Evolutionary conservation across 768 basidiomycete genomes (phyloP).

Genomic region (Trametes cingulata): DNA sequence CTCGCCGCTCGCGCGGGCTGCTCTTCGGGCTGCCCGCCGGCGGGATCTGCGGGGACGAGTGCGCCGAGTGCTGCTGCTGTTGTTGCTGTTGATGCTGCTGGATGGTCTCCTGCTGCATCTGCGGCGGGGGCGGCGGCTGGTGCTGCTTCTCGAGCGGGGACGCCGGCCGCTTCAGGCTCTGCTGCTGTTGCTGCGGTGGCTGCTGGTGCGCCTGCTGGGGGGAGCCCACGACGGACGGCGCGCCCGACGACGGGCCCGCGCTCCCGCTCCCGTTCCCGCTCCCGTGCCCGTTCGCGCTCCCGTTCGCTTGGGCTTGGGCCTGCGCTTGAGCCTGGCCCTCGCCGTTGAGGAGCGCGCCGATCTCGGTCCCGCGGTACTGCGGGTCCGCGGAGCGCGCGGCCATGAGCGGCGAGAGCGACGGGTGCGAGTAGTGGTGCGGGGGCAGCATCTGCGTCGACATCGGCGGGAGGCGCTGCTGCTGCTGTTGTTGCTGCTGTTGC

Average conservation of each 20-base stretch:
- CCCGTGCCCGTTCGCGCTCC: too few relatives aligned
- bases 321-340: not conserved
- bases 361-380: slow-evolving; percentile 38
- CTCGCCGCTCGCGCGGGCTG: slow-evolving; percentile 15
- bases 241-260: slow-evolving; percentile 7
- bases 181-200: slow-evolving; percentile 3
- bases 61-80: slow-evolving; percentile 7
- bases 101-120: slow-evolving; percentile 10
- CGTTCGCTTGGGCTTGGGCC: not conserved
- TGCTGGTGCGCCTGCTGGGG: slow-evolving; percentile 13
- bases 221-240: slow-evolving; percentile 8
- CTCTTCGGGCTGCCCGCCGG: slow-evolving; percentile 16
- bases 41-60: slow-evolving; percentile 15
- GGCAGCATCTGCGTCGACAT: slow-evolving; percentile 45
- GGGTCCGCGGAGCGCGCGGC: slow-evolving; percentile 13
- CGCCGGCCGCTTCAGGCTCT: slow-evolving; percentile 18
- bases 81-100: slow-evolving; percentile 10
- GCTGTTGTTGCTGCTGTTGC: slow-evolving; percentile 15
- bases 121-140: slow-evolving; percentile 14
- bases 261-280: not conserved
- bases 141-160: slow-evolving; percentile 17
- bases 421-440: slow-evolving; percentile 53
- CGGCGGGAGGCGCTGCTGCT: slow-evolving; percentile 32
- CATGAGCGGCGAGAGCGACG: slow-evolving; percentile 50
- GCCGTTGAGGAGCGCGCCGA: slow-evolving; percentile 49